Percentiles rank a stretch among this genome's conserved stretches.
phyloP scores from a whole-genome alignment of 345 rosid genomes.

The Arabis hirsuta region DNA sequence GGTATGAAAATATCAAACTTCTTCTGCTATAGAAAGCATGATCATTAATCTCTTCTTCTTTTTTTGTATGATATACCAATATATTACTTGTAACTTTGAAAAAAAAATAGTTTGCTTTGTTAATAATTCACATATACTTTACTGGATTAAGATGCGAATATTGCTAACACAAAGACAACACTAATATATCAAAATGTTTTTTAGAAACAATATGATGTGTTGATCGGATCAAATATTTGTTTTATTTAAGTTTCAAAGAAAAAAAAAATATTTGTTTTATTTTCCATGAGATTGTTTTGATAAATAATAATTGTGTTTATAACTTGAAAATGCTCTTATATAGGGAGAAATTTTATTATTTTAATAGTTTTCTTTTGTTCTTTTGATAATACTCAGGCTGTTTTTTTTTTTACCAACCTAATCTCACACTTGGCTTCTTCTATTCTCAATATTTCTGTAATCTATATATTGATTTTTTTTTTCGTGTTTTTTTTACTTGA shows the following conservation, averaged over 20 bases:
- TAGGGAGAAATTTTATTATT: no score
- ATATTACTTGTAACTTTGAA: no score
- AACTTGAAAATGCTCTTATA: background rate
- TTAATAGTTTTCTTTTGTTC: background rate
- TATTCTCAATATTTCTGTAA: background rate
- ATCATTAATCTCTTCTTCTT: background rate
- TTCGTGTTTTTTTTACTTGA: background rate
- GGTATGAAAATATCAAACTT: slow-evolving; percentile 29
- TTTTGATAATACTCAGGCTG: background rate
- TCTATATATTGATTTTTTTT: background rate
- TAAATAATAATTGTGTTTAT: background rate
- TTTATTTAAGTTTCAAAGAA: no score
- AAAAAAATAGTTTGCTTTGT: no score
- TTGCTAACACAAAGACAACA: background rate
- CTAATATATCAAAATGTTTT: no score
- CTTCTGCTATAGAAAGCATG: background rate
- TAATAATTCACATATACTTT: no score
- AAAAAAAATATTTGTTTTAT: no score
- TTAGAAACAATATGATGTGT: no score
- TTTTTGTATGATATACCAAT: no score
- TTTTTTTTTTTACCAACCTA: no score
- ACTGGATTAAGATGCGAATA: background rate
- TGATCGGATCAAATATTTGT: background rate
- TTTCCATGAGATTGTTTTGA: background rate
- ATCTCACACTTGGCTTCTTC: background rate